phyloP scores from a whole-genome alignment of 352 stramenopile species.

The Achlya hypogyna region DNA sequence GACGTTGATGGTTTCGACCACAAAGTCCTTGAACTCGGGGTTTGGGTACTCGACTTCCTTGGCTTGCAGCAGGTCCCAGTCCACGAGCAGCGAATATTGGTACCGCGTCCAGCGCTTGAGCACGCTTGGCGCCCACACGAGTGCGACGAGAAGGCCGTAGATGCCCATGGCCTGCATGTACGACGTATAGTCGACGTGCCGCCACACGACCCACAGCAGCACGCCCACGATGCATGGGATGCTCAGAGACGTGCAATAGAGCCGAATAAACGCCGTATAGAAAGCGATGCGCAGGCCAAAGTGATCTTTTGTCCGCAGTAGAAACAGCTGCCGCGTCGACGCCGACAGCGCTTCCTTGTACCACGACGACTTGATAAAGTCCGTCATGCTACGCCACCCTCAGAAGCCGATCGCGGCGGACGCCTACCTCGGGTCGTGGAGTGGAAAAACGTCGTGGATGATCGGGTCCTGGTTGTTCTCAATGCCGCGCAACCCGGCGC shows the following conservation, averaged over 20 bases:
- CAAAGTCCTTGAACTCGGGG: conserved; percentile 40
- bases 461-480: conserved; percentile 41
- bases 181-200: conserved; percentile 44
- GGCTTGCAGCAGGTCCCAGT: conserved; percentile 50
- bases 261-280: conserved; percentile 46
- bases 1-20: conserved; percentile 55
- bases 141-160: conserved; percentile 40
- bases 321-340: conserved; percentile 35
- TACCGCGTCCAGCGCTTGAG: conserved; percentile 52
- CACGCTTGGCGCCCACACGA: conserved; percentile 45
- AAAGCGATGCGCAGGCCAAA: conserved; percentile 52
- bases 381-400: conserved; percentile 28
- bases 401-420: not conserved
- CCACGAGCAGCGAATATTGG: conserved; percentile 51
- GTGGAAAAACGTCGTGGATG: conserved; percentile 44
- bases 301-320: conserved; percentile 53
- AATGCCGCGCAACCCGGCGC: conserved; percentile 37
- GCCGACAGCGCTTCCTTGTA: conserved; percentile 36
- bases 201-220: conserved; percentile 45
- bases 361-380: conserved; percentile 53
- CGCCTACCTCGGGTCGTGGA: conserved; percentile 36
- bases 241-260: conserved; percentile 46
- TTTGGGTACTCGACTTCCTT: conserved; percentile 42
- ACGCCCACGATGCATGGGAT: conserved; percentile 36
- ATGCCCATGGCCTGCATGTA: conserved; percentile 43